Evolutionary conservation across 441 rosid genomes (phyloP).

Genomic region (Metrosideros polymorpha): DNA sequence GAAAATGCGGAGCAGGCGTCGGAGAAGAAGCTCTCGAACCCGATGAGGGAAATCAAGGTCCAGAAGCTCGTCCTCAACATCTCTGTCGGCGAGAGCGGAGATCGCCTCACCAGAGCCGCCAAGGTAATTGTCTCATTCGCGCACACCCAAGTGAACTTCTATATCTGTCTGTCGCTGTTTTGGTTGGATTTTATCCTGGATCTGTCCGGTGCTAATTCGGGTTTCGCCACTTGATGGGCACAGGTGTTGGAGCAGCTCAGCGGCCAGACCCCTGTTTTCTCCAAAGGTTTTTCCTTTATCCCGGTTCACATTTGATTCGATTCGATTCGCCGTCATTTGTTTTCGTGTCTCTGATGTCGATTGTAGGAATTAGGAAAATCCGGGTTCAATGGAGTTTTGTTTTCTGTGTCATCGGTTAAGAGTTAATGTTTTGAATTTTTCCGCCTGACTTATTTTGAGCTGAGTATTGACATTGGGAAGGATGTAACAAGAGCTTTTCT

Average conservation of each 20-base stretch:
- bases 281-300: constrained; percentile 1
- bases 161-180: background rate
- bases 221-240: background rate
- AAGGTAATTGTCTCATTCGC: background rate
- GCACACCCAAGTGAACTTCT: background rate
- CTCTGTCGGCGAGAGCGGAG: constrained; percentile 18
- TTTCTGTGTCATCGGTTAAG: background rate
- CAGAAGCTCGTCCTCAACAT: constrained; percentile 17
- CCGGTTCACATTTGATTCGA: background rate
- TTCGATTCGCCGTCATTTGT: background rate
- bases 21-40: constrained; percentile 13
- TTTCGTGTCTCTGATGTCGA: background rate
- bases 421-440: background rate
- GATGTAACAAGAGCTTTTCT: background rate
- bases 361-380: background rate
- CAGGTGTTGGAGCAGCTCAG: constrained; percentile 19
- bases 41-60: constrained; percentile 16
- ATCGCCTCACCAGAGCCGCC: constrained; percentile 15
- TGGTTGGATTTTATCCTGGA: background rate
- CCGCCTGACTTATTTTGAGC: background rate
- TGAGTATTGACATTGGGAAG: background rate
- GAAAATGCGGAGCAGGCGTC: constrained; percentile 1
- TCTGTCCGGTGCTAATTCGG: background rate
- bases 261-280: constrained; percentile 9
- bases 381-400: background rate